Percentiles rank a stretch among this genome's conserved stretches.
Conservation (phyloP, 2,329 filamentous ascomycete genomes). For the Colletotrichum trifolii region DNA sequence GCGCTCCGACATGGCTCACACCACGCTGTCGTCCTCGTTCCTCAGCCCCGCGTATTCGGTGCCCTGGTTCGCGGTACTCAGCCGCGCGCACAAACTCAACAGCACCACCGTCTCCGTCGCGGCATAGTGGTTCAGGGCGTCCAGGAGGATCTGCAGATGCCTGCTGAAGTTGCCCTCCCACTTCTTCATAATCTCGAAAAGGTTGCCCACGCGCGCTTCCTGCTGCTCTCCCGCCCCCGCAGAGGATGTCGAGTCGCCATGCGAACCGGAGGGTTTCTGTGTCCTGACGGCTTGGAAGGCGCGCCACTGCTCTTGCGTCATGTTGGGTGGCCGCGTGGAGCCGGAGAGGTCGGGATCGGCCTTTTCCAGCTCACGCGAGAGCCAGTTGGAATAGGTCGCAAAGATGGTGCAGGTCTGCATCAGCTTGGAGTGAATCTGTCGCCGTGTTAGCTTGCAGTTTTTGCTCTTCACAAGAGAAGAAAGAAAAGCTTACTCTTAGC, state of each 20-base stretch:
- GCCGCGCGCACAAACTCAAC: slow-evolving; percentile 83
- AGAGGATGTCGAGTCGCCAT: slow-evolving; percentile 47
- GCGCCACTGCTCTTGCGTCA: slow-evolving; percentile 71
- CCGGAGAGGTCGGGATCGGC: slow-evolving; percentile 82
- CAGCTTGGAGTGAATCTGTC: slow-evolving; percentile 93
- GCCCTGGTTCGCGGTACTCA: slow-evolving; percentile 85
- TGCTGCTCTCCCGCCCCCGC: slow-evolving; percentile 50
- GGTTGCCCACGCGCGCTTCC: slow-evolving; percentile 72
- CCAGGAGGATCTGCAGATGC: slow-evolving; percentile 92
- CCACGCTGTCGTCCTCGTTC: slow-evolving; percentile 63
- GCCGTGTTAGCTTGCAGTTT: slow-evolving; percentile 38
- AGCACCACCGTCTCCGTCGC: slow-evolving; percentile 97
- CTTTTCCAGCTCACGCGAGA: slow-evolving; percentile 85
- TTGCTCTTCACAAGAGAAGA: not conserved
- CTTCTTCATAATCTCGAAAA: slow-evolving; percentile 88
- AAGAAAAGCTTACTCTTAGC: slow-evolving; percentile 72
- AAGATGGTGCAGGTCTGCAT: slow-evolving; percentile 97
- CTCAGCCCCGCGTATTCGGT: slow-evolving; percentile 71
- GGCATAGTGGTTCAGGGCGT: slow-evolving; percentile 96
- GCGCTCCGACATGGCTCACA: not conserved
- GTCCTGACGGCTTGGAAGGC: slow-evolving; percentile 63
- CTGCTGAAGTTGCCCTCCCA: slow-evolving; percentile 94
- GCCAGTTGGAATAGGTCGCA: slow-evolving; percentile 86
- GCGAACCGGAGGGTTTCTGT: slow-evolving; percentile 50
- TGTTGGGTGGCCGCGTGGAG: slow-evolving; percentile 65